Base-by-base conservation (phyloP, 306 rosid genomes). In the Echinosophora koreensis region DNA sequence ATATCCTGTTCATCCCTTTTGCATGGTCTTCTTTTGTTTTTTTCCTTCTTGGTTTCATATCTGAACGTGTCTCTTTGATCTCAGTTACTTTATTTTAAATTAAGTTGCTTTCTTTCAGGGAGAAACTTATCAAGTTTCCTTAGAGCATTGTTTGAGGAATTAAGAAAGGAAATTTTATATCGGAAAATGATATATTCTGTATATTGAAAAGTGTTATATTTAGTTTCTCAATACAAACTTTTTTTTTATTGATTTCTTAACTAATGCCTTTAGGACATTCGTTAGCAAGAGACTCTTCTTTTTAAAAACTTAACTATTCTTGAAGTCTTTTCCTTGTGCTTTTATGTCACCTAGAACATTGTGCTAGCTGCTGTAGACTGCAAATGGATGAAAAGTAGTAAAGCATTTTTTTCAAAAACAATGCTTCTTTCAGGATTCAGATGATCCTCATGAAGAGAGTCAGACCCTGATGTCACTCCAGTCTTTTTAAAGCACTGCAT, bases 241-340 rank as follows among this genome's bases (percentile, higher is more conserved):
- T n/a, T n/a, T n/a, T n/a, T n/a, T n/a, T n/a, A n/a, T n/a, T n/a
- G n/a, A n/a, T n/a, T n/a, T n/a, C n/a, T n/a, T n/a, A n/a, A n/a
- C n/a, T n/a, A n/a, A n/a, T n/a, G n/a, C n/a, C n/a, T n/a, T n/a
- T n/a, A n/a, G n/a, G n/a, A n/a, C n/a, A n/a, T n/a, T n/a, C n/a
- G n/a, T n/a, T n/a, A n/a, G n/a, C n/a, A n/a, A n/a, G n/a, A n/a
- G n/a, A n/a, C n/a, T n/a, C n/a, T 73, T 69, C 13, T 81, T 22
- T 80, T 80, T 80, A 62, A 50, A 30, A 44, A 71, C 10, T 80
- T 63, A 69, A 55, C 66, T 42, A 44, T 68, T 79, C 66, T n/a
- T 78, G 78, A 82, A 80, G 65, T 69, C 67, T 66, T 76, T 69
- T 86, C 71, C 76, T 82, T 61, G 69, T 72, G 72, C 39, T 59